Evolutionary conservation across 2,329 filamentous ascomycete genomes (phyloP).

Genomic region (Venturia asperata): DNA sequence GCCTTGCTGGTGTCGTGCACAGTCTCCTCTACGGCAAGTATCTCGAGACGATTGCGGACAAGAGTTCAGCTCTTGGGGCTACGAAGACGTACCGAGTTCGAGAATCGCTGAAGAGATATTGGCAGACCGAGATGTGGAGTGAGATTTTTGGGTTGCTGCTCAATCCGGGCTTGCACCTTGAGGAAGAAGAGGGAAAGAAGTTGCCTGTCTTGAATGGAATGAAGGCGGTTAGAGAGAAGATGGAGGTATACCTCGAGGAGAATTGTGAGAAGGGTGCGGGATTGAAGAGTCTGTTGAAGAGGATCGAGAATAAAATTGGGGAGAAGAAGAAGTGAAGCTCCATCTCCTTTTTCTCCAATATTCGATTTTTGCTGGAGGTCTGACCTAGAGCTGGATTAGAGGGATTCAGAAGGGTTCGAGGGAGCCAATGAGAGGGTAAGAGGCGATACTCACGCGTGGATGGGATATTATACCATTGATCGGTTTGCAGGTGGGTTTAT

Average conservation of each 20-base stretch:
- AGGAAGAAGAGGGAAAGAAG: slow-evolving; percentile 55
- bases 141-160: slow-evolving; percentile 78
- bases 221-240: slow-evolving; percentile 60
- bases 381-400: not conserved
- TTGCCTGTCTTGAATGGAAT: slow-evolving; percentile 71
- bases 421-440: not conserved
- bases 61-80: slow-evolving; percentile 48
- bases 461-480: not conserved
- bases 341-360: not conserved
- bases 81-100: slow-evolving; percentile 70
- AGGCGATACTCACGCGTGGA: too few relatives aligned
- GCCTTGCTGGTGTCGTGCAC: slow-evolving; percentile 81
- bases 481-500: not conserved
- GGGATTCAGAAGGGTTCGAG: not conserved
- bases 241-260: slow-evolving; percentile 75
- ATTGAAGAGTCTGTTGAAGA: slow-evolving; percentile 47
- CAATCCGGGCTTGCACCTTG: slow-evolving; percentile 66
- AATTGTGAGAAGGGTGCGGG: slow-evolving; percentile 73
- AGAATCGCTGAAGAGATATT: slow-evolving; percentile 86
- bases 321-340: slow-evolving; percentile 38
- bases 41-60: slow-evolving; percentile 63
- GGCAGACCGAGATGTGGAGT: slow-evolving; percentile 88
- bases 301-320: slow-evolving; percentile 62
- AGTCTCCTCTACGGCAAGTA: slow-evolving; percentile 89
- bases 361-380: not conserved